Base-by-base conservation (phyloP, 371 early-diverging fungal genomes). In the Syncephalastrum racemosum region DNA sequence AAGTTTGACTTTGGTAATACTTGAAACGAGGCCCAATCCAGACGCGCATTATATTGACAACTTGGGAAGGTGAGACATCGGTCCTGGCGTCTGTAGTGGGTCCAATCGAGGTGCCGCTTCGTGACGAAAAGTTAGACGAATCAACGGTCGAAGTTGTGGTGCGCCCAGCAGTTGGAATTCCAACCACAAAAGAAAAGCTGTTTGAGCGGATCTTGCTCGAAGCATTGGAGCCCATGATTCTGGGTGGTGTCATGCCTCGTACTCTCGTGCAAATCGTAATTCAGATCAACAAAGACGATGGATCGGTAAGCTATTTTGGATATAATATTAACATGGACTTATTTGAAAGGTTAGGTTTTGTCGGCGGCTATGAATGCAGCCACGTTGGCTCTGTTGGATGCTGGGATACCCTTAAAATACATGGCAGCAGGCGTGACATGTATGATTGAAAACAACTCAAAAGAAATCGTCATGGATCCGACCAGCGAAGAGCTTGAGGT, bases 71-170 rank as follows among this genome's bases (percentile, higher is more conserved):
- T 42, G 71, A 80, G 54, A 87, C 93, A 2, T 75, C 88, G 0
- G 91, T 94, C 1, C 58, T 95, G 23, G 89, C 89, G 44, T 87
- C 92, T 1, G 89, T 96, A 4, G 83, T 87, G 54, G 98, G 98
- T 2, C 98, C 98, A 0, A 80, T 85, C 16, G 94, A 94, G 51
- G 93, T 91, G 40, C 84, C 79, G 58, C 51, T 90, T 6, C 83
- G 89, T 12, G 93, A 96, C 54, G 98, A 96, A 64, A 83, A 89
- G 63, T 62, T 95, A 20, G 95, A 96, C 66, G 85, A 81, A 55
- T 93, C 98, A 0, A 85, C 86, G 18, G 65, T 97, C 0, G 91
- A 93, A 44, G 90, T 96, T 7, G 71, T 86, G 23, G 83, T 88
- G 27, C 81, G 90, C 47, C 90, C 96, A 4, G 77, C 82, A 8